Base-by-base conservation (phyloP, 371 early-diverging fungal genomes). In the Blakeslea trispora region DNA sequence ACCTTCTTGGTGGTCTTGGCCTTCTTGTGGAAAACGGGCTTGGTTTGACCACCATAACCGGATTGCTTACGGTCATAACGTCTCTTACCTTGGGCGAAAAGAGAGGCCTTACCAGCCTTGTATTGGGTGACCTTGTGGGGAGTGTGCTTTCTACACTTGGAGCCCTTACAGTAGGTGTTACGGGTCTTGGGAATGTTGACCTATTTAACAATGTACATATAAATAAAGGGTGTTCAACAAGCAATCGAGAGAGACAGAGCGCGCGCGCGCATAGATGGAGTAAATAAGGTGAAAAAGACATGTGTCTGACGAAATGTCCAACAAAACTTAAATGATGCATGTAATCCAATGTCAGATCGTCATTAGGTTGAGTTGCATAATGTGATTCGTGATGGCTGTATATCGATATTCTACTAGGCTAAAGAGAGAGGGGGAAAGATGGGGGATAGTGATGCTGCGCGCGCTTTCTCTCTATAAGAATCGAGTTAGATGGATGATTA, bases 1-100 rank as follows among this genome's bases (percentile, higher is more conserved):
- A 98, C 84, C 92, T 99, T 99, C 91, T 98, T 99, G 83, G 99
- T 98, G 69, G 97, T 97, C 91, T 96, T 97, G 74, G 96, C 97
- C 58, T 84, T 84, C 86, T 91, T 91, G 87, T 89, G 90, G 88
- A 91, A 91, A 66, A 96, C 94, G 71, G 99, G 99, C 91, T 97
- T 99, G 81, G 97, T 99, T 87, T 99, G 99, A 86, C 99, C 99
- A 92, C 99, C 99, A 84, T 91, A 94, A 79, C 95, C 95, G 55
- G 85, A 82, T 81, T 94, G 95, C 86, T 95, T 95, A 66, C 72
- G 72, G 72, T 72, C 72, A 44, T 72, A 72, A 72, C 72, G 72
- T 68, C 72, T 72, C 79, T 89, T 90, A 89, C 95, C 99, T 85
- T 97, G 97, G 68, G 95, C 98, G 69, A 91, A 91, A 66, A 96